phyloP scores from a whole-genome alignment of 495 filamentous ascomycete species.

The Penicillium chermesinum region DNA sequence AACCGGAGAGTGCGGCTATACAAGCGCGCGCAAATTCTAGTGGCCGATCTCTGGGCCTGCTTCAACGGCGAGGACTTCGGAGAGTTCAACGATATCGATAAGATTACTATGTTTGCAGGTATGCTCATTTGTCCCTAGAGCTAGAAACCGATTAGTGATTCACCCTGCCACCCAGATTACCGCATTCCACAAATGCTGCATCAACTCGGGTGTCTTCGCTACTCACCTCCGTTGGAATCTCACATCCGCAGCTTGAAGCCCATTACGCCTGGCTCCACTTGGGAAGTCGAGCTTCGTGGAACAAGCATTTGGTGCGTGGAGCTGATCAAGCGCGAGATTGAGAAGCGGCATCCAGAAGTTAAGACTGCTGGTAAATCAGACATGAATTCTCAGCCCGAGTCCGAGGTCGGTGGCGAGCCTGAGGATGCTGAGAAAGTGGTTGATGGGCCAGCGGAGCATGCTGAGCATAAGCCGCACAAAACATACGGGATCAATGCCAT shows the following conservation, averaged over 20 bases:
- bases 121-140: conserved; percentile 11
- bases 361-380: conserved; percentile 18
- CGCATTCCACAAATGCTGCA: conserved; percentile 92
- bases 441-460: neutral
- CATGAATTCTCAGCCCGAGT: conserved; percentile 1
- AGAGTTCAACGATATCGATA: conserved; percentile 83
- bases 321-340: conserved; percentile 78
- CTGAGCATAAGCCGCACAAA: conserved; percentile 16
- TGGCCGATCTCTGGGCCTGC: conserved; percentile 92
- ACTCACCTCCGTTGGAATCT: conserved; percentile 70
- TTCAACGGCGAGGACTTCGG: conserved; percentile 79
- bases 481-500: conserved; percentile 68
- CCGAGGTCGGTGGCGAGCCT: conserved; percentile 4
- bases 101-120: conserved; percentile 95
- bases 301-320: conserved; percentile 94
- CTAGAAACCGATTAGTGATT: no score
- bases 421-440: conserved; percentile 1
- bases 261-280: conserved; percentile 66
- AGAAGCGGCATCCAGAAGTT: conserved; percentile 60
- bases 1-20: conserved; percentile 72
- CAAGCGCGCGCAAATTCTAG: conserved; percentile 92
- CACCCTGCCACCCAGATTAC: conserved; percentile 66
- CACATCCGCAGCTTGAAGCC: conserved; percentile 57
- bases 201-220: conserved; percentile 73
- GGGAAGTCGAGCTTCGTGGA: conserved; percentile 86